Evolutionary conservation across 1,284 basidiomycete genomes (phyloP).

Genomic region (Leccinum subrobustum): DNA sequence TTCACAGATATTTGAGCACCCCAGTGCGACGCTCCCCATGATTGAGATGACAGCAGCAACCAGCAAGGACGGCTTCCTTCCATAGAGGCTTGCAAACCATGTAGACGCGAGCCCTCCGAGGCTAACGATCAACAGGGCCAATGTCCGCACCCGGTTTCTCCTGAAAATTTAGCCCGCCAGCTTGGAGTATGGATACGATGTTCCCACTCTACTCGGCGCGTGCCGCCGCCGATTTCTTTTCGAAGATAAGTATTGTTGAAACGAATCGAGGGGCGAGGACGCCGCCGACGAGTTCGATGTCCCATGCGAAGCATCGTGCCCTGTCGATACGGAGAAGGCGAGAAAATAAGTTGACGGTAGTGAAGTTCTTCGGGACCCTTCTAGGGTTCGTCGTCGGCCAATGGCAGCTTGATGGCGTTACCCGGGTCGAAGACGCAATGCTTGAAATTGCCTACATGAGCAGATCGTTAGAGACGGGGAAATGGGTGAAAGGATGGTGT

Average conservation of each 20-base stretch:
- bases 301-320: conserved; percentile 43
- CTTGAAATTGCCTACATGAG: no score
- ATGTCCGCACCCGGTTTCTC: not conserved
- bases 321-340: conserved; percentile 45
- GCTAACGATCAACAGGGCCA: not conserved
- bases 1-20: no score
- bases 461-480: no score
- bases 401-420: no score
- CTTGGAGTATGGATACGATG: conserved; percentile 58
- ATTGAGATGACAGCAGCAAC: conserved; percentile 53
- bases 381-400: no score
- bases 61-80: conserved; percentile 47
- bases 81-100: conserved; percentile 43
- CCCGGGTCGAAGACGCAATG: no score
- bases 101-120: conserved; percentile 46
- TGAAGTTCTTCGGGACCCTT: conserved; percentile 1
- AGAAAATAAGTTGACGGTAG: conserved; percentile 45
- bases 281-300: conserved; percentile 50
- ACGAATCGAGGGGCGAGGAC: conserved; percentile 46
- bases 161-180: conserved; percentile 38
- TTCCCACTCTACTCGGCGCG: conserved; percentile 46
- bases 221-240: conserved; percentile 42
- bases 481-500: no score
- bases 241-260: conserved; percentile 43
- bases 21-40: conserved; percentile 41